These are phyloP conservation scores for Globomyces pollinis-pini DNA, from an alignment of 192 early-diverging fungal genomes.

Conservation along the genomic window DNA sequence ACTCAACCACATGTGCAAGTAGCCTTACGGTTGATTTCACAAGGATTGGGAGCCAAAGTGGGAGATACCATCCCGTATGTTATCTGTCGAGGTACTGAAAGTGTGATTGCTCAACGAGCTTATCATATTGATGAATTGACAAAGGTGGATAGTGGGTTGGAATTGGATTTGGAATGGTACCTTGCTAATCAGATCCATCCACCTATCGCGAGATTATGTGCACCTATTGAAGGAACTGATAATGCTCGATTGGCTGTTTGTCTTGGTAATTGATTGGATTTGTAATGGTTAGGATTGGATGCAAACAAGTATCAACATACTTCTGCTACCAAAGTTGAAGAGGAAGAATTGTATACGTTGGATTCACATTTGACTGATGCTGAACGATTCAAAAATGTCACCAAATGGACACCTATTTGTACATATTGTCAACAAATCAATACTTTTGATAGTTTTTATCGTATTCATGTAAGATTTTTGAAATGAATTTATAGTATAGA, in stretches of 20 bases:
- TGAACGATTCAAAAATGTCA: slow-evolving; percentile 70
- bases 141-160: slow-evolving; percentile 30
- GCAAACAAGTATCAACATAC: slow-evolving; percentile 41
- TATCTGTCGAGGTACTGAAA: slow-evolving; percentile 53
- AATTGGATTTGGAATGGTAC: slow-evolving; percentile 84
- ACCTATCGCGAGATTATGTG: slow-evolving; percentile 19
- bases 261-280: no score
- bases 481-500: background rate
- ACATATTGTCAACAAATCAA: slow-evolving; percentile 43
- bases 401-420: slow-evolving; percentile 58
- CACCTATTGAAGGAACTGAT: slow-evolving; percentile 76
- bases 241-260: slow-evolving; percentile 66
- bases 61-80: slow-evolving; percentile 96
- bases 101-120: slow-evolving; percentile 63
- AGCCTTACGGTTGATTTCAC: slow-evolving; percentile 69
- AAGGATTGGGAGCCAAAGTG: slow-evolving; percentile 53
- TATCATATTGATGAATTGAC: slow-evolving; percentile 77
- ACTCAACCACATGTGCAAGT: slow-evolving; percentile 93
- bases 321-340: slow-evolving; percentile 15
- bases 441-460: no score
- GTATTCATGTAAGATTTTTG: no score
- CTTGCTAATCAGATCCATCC: slow-evolving; percentile 86
- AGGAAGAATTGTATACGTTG: slow-evolving; percentile 58
- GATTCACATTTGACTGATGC: slow-evolving; percentile 65
- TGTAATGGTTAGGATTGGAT: no score